Conservation (phyloP, 768 basidiomycete genomes). For the Lactifluus subvellereus region DNA sequence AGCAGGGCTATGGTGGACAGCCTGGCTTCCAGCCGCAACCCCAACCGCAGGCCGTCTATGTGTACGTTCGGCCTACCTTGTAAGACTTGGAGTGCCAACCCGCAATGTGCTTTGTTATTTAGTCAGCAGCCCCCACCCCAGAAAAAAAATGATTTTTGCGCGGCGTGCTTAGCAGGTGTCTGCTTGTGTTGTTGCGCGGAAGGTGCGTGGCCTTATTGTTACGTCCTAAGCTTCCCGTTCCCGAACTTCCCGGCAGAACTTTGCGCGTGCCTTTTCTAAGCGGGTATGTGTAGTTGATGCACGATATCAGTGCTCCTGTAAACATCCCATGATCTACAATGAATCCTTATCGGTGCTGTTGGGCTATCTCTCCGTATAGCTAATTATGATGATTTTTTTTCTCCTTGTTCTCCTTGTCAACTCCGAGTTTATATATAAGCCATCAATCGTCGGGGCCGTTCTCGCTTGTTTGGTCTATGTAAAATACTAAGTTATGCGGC, state of each 20-base stretch:
- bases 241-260: slow-evolving; percentile 42
- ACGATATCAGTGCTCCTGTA: slow-evolving; percentile 7
- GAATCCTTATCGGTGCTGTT: not conserved
- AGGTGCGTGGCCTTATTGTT: slow-evolving; percentile 38
- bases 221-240: not conserved
- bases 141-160: slow-evolving; percentile 45
- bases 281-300: not conserved
- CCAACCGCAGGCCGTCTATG: slow-evolving; percentile 75
- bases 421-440: too few species aligned
- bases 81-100: not conserved
- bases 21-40: slow-evolving; percentile 51
- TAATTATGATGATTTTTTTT: not conserved
- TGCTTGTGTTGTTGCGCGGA: slow-evolving; percentile 71
- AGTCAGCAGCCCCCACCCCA: slow-evolving; percentile 46
- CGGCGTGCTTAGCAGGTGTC: slow-evolving; percentile 60
- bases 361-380: not conserved
- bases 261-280: slow-evolving; percentile 66
- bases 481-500: not conserved
- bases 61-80: slow-evolving; percentile 44
- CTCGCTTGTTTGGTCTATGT: not conserved
- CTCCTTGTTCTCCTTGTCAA: not conserved
- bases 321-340: slow-evolving; percentile 1
- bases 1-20: slow-evolving; percentile 42
- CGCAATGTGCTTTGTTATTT: slow-evolving; percentile 23
- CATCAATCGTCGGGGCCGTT: too few species aligned